Base-by-base conservation (phyloP, 768 basidiomycete genomes). In the Xerocomellus chrysenteron region DNA sequence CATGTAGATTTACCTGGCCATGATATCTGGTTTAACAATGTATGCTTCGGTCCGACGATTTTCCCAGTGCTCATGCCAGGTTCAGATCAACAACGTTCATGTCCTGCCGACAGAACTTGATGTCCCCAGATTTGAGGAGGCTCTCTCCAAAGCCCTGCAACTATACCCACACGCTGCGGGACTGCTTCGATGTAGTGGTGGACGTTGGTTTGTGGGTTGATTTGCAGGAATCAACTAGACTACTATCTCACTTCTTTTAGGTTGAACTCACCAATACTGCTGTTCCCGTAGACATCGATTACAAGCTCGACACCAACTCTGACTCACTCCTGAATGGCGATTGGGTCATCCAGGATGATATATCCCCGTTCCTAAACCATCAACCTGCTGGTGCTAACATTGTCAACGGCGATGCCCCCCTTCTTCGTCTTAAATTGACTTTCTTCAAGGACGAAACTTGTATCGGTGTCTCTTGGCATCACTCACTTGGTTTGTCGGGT, bases 381-480 rank as follows among this genome's bases (percentile, higher is more conserved):
- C 55, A 56, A 17, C 60, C 63, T 5, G 17, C 51, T 12, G 55
- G 52, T 37, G 55, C 63, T 33, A 51, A 41, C 24, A 24, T 63
- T 12, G 55, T 63, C 37, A 65, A 70, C 32, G 55, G 63, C 5
- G 39, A 30, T 35, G 52, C 56, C 21, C 61, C 66, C 10, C 59
- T 70, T 35, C 61, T 70, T 32, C 64, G 63, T 39, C 45, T 73
- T 37, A 74, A 73, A 43, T 24, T 74, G 40, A 66, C 63, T 1
- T 30, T 70, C 14, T 58, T 70, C 5, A 51, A 52, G 5, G 24
- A 43, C 2, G 63, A 71, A 51, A 74, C 71, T 0, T 62, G 62
- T 30, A 61, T 74, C 35, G 74, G 68, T 24, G 56, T 74, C 19
- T 66, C 69, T 2, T 74, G 72, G 73, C 64, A 74, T 43, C 74